These are phyloP conservation scores for Tuber umbilicatum DNA, from an alignment of 495 filamentous ascomycete species.

Conservation along the genomic window DNA sequence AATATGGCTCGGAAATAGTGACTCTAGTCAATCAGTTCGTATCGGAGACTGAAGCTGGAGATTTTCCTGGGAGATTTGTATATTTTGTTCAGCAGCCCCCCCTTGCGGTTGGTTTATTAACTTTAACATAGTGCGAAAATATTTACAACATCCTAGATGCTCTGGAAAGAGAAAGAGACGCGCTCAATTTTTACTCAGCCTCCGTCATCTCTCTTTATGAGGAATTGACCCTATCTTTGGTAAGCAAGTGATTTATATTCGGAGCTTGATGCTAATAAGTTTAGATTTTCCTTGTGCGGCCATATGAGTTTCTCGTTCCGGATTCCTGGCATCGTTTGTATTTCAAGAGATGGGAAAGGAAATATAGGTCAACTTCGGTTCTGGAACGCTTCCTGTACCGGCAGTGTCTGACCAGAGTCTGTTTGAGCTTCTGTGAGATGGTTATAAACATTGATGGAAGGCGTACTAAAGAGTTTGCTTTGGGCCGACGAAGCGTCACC, in stretches of 20 bases:
- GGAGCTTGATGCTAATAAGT: neutral
- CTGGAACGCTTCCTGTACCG: neutral
- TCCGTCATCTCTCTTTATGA: slow-evolving; percentile 14
- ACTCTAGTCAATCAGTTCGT: neutral
- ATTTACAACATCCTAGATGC: neutral
- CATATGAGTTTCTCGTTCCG: slow-evolving; percentile 9
- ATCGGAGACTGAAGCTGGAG: neutral
- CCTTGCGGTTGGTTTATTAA: neutral
- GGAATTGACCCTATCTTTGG: slow-evolving; percentile 9
- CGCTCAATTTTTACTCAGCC: neutral
- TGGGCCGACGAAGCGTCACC: slow-evolving; percentile 11
- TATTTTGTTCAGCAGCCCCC: neutral
- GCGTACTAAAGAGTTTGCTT: neutral
- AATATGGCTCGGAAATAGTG: neutral
- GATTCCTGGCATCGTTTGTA: slow-evolving; percentile 5
- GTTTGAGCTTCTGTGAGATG: slow-evolving; percentile 13
- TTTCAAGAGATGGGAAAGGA: neutral
- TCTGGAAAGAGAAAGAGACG: neutral
- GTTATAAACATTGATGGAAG: slow-evolving; percentile 3
- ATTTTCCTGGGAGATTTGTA: slow-evolving; percentile 16
- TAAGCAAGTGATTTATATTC: neutral
- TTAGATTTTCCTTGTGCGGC: slow-evolving; percentile 16
- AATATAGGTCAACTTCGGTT: slow-evolving; percentile 8
- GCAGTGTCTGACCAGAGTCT: neutral
- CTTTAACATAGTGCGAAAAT: slow-evolving; percentile 13